These are phyloP conservation scores for Turnera subulata DNA, from an alignment of 345 rosid genomes.

Conservation along the genomic window DNA sequence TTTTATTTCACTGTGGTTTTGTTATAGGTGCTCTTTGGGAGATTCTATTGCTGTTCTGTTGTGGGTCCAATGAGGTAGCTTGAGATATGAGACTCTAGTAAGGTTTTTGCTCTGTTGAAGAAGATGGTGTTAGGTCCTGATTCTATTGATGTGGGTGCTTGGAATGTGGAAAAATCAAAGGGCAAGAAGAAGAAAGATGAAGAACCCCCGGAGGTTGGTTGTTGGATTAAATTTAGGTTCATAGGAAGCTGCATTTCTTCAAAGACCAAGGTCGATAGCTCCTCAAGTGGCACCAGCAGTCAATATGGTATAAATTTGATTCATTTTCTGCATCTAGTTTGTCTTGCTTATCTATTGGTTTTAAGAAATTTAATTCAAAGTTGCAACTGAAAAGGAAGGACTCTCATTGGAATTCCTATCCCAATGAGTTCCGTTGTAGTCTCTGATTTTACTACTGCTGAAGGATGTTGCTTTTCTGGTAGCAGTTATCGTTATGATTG, in stretches of 20 bases:
- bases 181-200: slow-evolving; percentile 28
- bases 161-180: slow-evolving; percentile 26
- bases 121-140: slow-evolving; percentile 31
- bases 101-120: background rate
- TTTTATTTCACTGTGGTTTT: background rate
- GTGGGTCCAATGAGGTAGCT: background rate
- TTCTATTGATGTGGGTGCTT: slow-evolving; percentile 19
- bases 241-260: slow-evolving; percentile 34
- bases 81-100: background rate
- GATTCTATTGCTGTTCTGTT: background rate
- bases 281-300: slow-evolving; percentile 27
- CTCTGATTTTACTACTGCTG: too few relatives aligned
- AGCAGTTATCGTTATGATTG: background rate
- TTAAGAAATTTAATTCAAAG: too few relatives aligned
- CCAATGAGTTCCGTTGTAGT: too few relatives aligned
- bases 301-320: slow-evolving; percentile 27
- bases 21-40: background rate
- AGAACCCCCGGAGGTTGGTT: slow-evolving; percentile 23
- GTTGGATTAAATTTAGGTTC: slow-evolving; percentile 42
- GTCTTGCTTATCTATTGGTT: too few relatives aligned
- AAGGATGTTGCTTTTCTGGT: too few relatives aligned
- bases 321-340: too few relatives aligned
- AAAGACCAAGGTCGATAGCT: slow-evolving; percentile 30
- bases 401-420: too few relatives aligned
- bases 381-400: too few relatives aligned